These are phyloP conservation scores for Rosa multiflora DNA, from an alignment of 306 rosid genomes.

Conservation along the genomic window DNA sequence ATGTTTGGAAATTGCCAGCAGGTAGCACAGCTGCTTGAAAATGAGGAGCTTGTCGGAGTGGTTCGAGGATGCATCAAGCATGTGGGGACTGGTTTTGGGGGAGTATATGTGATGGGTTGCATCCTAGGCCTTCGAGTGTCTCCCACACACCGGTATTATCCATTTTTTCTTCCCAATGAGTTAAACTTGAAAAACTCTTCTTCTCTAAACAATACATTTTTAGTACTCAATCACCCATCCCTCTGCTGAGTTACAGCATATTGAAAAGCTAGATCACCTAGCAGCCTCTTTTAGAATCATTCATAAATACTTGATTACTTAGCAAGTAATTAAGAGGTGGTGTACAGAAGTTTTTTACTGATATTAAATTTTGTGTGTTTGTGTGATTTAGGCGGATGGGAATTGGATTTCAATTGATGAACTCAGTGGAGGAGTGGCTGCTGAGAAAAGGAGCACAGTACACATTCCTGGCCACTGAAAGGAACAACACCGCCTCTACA, in stretches of 20 bases:
- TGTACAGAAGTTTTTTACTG: neutral
- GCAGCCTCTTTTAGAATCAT: neutral
- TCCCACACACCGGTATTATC: constrained; percentile 51
- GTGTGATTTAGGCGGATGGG: constrained; percentile 39
- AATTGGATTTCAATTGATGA: constrained; percentile 57
- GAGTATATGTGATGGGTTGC: constrained; percentile 53
- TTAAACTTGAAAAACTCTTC: neutral
- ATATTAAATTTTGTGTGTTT: neutral
- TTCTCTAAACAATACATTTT: neutral
- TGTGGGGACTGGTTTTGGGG: constrained; percentile 45
- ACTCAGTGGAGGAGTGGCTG: constrained; percentile 73
- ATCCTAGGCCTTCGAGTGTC: constrained; percentile 78
- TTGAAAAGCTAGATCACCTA: neutral
- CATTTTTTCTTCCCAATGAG: neutral
- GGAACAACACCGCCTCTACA: constrained; percentile 51
- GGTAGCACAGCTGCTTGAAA: constrained; percentile 72
- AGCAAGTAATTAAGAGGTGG: neutral
- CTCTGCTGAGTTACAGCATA: neutral
- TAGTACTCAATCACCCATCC: neutral
- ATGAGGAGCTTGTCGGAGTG: constrained; percentile 63
- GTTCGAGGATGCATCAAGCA: constrained; percentile 72
- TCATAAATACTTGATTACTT: neutral
- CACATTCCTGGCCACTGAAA: constrained; percentile 60
- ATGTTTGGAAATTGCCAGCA: constrained; percentile 27
- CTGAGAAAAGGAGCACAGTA: constrained; percentile 62